Conservation (phyloP, 1,284 basidiomycete species). For the Cystobasidium slooffiae region DNA sequence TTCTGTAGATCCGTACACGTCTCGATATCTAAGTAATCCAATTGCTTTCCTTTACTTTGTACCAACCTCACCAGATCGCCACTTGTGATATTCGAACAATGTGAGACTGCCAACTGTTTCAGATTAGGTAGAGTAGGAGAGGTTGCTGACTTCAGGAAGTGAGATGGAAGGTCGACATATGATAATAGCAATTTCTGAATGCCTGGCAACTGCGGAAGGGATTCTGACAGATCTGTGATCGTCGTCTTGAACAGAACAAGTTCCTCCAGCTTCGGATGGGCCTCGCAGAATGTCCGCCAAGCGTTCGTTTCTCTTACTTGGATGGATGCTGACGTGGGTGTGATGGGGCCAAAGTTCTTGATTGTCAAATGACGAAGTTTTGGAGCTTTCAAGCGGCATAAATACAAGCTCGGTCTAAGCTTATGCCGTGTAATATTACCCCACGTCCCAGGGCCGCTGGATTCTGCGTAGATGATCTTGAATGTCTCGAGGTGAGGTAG, state of each 20-base stretch:
- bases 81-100: slow-evolving; percentile 34
- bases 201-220: neutral
- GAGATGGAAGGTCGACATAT: slow-evolving; percentile 4
- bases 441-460: neutral
- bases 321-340: neutral
- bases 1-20: slow-evolving; percentile 38
- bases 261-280: neutral
- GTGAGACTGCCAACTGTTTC: slow-evolving; percentile 4
- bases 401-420: neutral
- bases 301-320: neutral
- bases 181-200: neutral
- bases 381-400: slow-evolving; percentile 12
- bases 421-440: neutral
- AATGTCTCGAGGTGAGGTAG: neutral
- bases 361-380: slow-evolving; percentile 6
- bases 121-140: slow-evolving; percentile 20
- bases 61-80: slow-evolving; percentile 31
- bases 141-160: slow-evolving; percentile 6
- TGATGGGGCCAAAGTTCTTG: neutral
- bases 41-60: slow-evolving; percentile 18
- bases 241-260: slow-evolving; percentile 10
- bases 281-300: slow-evolving; percentile 2
- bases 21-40: slow-evolving; percentile 27
- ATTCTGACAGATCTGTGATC: neutral
- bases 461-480: neutral